These are phyloP conservation scores for Nigrospora sphaerica DNA, from an alignment of 2,329 filamentous ascomycete species.

Conservation along the genomic window DNA sequence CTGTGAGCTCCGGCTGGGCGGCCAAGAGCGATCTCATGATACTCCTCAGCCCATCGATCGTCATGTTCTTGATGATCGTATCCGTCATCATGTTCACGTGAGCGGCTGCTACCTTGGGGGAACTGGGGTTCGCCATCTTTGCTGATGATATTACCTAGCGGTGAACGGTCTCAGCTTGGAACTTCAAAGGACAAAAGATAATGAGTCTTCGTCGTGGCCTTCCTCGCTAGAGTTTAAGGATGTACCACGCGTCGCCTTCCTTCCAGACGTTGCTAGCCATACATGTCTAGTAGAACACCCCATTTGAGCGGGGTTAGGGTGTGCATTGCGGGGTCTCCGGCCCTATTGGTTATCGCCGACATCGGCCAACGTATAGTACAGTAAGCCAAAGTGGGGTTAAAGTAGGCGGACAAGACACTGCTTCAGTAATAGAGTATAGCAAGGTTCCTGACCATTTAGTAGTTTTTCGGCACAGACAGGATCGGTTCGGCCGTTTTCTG, in stretches of 20 bases:
- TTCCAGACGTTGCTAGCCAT: background rate
- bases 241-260: background rate
- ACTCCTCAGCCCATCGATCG: conserved; percentile 28
- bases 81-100: conserved; percentile 42
- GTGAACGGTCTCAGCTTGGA: background rate
- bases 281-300: background rate
- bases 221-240: background rate
- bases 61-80: conserved; percentile 34
- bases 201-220: background rate
- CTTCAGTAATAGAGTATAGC: background rate
- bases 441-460: background rate
- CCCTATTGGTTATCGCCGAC: background rate
- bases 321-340: background rate
- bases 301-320: background rate
- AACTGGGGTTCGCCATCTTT: background rate
- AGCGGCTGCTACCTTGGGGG: conserved; percentile 15
- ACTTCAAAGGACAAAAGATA: too few species aligned
- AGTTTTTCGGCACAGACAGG: background rate
- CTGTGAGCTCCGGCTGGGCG: conserved; percentile 20
- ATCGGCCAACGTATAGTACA: background rate
- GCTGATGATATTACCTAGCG: background rate
- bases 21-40: conserved; percentile 25
- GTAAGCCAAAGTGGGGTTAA: too few species aligned
- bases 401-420: background rate
- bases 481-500: background rate